A percentile compares a stretch with the other conserved stretches of the same genome.
Conservation (phyloP, 208 protist genomes). For the Entamoeba invadens region DNA sequence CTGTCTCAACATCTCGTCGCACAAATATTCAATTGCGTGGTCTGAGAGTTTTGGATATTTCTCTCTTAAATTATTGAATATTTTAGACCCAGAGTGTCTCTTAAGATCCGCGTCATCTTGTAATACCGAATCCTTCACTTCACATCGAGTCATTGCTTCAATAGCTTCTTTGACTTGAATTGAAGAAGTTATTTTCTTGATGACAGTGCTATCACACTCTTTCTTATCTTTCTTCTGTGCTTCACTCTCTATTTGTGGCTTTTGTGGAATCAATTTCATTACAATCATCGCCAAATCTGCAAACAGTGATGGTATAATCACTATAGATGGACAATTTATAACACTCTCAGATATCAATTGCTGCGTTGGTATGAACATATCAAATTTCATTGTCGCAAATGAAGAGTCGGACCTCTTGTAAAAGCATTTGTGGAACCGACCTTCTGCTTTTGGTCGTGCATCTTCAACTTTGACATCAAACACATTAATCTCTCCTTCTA, state of each 20-base stretch:
- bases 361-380: not conserved
- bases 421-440: not conserved
- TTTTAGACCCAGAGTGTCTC: not conserved
- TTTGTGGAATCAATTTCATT: not conserved
- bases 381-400: not conserved
- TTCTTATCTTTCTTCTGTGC: not conserved
- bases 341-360: not conserved
- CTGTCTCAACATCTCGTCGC: not conserved
- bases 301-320: not conserved
- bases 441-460: not conserved
- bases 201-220: too few relatives aligned
- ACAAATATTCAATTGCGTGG: not conserved
- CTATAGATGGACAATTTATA: not conserved
- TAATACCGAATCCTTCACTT: not conserved
- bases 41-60: not conserved
- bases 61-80: not conserved
- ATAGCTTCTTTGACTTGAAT: not conserved
- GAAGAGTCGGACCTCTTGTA: not conserved
- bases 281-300: not conserved
- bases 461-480: not conserved
- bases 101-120: not conserved
- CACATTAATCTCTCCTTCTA: not conserved
- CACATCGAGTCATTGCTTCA: not conserved
- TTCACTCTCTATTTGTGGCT: not conserved
- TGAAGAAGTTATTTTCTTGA: too few relatives aligned